Conservation (phyloP, 495 filamentous ascomycete genomes). For the Neurospora sp. region DNA sequence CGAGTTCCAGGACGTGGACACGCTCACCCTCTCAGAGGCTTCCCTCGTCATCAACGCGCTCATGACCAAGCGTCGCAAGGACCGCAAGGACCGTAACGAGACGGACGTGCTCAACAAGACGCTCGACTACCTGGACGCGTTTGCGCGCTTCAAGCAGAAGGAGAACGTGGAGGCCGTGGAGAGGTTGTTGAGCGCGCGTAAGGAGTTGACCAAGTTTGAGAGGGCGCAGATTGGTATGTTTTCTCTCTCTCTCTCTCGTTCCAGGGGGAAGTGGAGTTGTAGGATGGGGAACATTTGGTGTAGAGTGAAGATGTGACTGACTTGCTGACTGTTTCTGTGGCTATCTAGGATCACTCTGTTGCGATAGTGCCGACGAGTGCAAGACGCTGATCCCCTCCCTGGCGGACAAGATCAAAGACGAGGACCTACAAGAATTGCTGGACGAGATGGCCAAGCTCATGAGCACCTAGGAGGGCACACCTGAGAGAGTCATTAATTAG, state of each 20-base stretch:
- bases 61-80: constrained; percentile 58
- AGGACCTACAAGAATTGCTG: constrained; percentile 74
- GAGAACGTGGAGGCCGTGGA: constrained; percentile 92
- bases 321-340: background rate
- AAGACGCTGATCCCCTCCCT: constrained; percentile 92
- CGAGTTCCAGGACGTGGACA: constrained; percentile 82
- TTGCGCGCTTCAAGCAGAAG: constrained; percentile 88
- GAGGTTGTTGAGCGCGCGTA: constrained; percentile 61
- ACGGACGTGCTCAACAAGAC: constrained; percentile 75
- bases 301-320: background rate
- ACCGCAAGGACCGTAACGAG: constrained; percentile 55
- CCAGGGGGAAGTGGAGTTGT: background rate
- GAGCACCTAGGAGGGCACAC: constrained; percentile 8
- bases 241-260: constrained; percentile 1
- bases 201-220: constrained; percentile 83
- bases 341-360: constrained; percentile 70
- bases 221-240: constrained; percentile 77
- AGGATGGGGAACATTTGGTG: background rate
- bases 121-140: constrained; percentile 80
- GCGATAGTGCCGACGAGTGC: constrained; percentile 85
- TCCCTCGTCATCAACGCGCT: constrained; percentile 82
- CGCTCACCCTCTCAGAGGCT: constrained; percentile 83
- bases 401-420: constrained; percentile 76
- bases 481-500: background rate
- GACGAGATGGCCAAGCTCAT: constrained; percentile 77